These are phyloP conservation scores for Annulohypoxylon stygium DNA, from an alignment of 495 filamentous ascomycete species.

Conservation along the genomic window DNA sequence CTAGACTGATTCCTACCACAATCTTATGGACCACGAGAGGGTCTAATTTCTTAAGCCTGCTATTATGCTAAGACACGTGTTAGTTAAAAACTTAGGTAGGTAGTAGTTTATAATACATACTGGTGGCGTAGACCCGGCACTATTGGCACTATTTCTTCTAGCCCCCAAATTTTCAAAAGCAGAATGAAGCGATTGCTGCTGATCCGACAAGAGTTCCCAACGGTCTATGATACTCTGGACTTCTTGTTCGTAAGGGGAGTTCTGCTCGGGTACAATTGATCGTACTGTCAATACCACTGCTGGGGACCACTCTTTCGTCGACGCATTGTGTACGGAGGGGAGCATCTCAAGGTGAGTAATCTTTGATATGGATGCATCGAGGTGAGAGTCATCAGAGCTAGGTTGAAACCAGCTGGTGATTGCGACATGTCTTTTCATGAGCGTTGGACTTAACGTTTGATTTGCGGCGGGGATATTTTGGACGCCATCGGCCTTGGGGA, in stretches of 20 bases:
- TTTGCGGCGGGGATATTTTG: constrained; percentile 53
- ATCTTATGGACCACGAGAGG: constrained; percentile 74
- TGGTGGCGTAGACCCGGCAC: constrained; percentile 58
- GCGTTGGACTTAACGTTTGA: constrained; percentile 55
- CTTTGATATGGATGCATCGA: constrained; percentile 67
- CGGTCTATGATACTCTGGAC: constrained; percentile 76
- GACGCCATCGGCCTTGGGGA: constrained; percentile 54
- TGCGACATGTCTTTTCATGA: constrained; percentile 65
- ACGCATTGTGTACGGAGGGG: constrained; percentile 66
- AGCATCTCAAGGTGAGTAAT: constrained; percentile 77
- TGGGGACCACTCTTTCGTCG: constrained; percentile 62
- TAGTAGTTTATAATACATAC: constrained; percentile 41
- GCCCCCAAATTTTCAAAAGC: constrained; percentile 80
- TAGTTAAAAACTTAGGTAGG: constrained; percentile 16
- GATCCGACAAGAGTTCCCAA: constrained; percentile 78
- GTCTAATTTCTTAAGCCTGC: constrained; percentile 73
- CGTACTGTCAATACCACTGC: constrained; percentile 79
- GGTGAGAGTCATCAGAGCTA: constrained; percentile 56
- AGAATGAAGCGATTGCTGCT: constrained; percentile 71
- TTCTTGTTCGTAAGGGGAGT: constrained; percentile 70
- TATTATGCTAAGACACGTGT: constrained; percentile 62
- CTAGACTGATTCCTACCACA: constrained; percentile 73
- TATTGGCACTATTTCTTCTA: constrained; percentile 70
- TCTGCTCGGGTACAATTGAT: constrained; percentile 67
- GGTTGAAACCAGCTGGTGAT: constrained; percentile 64